These are phyloP conservation scores for Cupressus sempervirens DNA, from an alignment of 75 land plant genomes.

Conservation along the genomic window DNA sequence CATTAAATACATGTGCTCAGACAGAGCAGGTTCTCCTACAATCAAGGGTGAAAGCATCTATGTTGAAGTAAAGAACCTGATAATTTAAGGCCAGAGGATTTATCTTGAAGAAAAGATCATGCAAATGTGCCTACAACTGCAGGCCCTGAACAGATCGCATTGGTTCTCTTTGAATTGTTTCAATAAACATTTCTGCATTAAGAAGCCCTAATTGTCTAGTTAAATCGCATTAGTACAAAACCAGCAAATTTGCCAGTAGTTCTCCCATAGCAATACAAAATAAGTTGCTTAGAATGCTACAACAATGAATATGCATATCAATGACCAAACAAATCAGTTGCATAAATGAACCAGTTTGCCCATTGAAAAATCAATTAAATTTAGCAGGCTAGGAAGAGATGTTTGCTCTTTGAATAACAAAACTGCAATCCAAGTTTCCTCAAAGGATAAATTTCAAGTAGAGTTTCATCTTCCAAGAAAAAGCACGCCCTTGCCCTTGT, in stretches of 20 bases:
- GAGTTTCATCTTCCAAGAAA: not conserved
- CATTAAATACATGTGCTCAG: no score
- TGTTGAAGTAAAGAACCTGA: not conserved
- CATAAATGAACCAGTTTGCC: not conserved
- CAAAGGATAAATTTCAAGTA: not conserved
- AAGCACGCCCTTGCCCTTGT: not conserved
- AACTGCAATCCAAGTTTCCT: slow-evolving; percentile 3
- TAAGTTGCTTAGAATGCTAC: not conserved
- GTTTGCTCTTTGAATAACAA: not conserved
- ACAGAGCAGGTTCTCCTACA: no score
- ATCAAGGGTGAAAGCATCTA: no score
- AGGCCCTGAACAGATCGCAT: not conserved
- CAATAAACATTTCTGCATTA: no score
- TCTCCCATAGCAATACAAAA: not conserved
- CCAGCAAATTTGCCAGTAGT: not conserved
- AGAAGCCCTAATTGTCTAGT: not conserved
- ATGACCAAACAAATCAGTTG: not conserved
- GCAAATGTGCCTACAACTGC: not conserved
- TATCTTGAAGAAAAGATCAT: not conserved
- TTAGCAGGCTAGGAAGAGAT: not conserved
- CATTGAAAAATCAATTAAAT: not conserved
- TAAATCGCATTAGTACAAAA: not conserved
- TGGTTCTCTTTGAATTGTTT: no score
- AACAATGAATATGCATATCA: not conserved
- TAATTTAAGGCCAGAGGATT: not conserved